Evolutionary conservation across 2,329 filamentous ascomycete species (phyloP).

Genomic region (Sarocladium brachiariae): DNA sequence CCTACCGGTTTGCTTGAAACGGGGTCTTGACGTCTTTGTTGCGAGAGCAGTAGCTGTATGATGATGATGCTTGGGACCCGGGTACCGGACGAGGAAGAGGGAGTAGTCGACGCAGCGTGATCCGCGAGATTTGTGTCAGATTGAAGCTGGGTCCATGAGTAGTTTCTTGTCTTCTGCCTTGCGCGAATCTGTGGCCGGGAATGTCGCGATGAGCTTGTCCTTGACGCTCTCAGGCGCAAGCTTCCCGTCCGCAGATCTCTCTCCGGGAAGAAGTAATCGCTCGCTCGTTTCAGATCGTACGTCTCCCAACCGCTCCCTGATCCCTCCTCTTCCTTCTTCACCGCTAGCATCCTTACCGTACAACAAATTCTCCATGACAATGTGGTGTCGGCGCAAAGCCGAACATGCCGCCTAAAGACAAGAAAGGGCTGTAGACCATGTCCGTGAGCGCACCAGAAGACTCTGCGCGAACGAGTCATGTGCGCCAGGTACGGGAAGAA

Average conservation of each 20-base stretch:
- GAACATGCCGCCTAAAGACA: constrained; percentile 52
- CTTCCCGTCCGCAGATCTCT: constrained; percentile 56
- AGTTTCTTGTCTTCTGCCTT: constrained; percentile 45
- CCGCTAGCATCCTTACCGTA: constrained; percentile 41
- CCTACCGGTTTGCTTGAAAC: no score
- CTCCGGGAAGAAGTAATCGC: constrained; percentile 69
- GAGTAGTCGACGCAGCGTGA: constrained; percentile 70
- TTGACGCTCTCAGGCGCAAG: constrained; percentile 60
- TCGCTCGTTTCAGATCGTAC: constrained; percentile 70
- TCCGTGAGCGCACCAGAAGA: constrained; percentile 67
- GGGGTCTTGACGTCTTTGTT: no score
- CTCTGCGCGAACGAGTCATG: constrained; percentile 53
- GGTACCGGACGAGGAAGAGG: constrained; percentile 57
- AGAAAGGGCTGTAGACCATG: constrained; percentile 50
- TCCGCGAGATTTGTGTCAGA: constrained; percentile 56
- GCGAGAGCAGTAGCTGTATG: no score
- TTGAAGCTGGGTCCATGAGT: constrained; percentile 47
- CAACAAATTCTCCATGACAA: constrained; percentile 72
- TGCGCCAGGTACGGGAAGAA: constrained; percentile 58
- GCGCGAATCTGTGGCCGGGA: constrained; percentile 56
- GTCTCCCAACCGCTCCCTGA: constrained; percentile 49
- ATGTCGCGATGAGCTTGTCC: constrained; percentile 58
- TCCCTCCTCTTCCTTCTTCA: constrained; percentile 10
- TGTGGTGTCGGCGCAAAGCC: constrained; percentile 62
- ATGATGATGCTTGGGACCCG: constrained; percentile 13